Evolutionary conservation across 768 basidiomycete species (phyloP), one percentile per base, ranked within the genome.

Genomic region (Suillus decipiens): DNA sequence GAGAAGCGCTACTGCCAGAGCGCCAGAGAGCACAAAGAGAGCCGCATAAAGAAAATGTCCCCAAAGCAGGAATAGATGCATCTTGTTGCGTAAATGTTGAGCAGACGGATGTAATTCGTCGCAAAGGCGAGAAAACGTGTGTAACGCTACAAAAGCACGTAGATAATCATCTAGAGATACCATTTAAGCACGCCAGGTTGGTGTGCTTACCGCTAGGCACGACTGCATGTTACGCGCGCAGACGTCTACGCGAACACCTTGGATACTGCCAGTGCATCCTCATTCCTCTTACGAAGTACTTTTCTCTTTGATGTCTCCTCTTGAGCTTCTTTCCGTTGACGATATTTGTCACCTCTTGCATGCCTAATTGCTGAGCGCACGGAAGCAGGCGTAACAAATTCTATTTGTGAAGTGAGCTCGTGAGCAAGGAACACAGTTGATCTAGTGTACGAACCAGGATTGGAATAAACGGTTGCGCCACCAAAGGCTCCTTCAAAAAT

Each of bases 401-500:
- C 97, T 96, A 74, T 37, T 62, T 50, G 36, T 68, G 57, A 45
- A 53, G 37, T 53, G 7, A 60, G 41, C 53, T 19, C 39, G 19
- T 43, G 37, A 47, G 36, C 62, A 45, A 59, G 59, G 61, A 19
- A 19, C 14, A 19, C 45, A 60, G 59, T 22, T 22, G 22, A 28
- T 39, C 59, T 7, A 39, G 47, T 24, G 28, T 41, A 75, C 84
- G 65, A 69, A 94, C 94, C 94, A 73, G 93, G 90, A 78, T 99
- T 99, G 33, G 95, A 95, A 75, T 89, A 99, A 28, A 99, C 89
- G 2, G 95, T 96, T 14, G 93, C 93, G 24, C 97, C 97, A 64
- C 88, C 85, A 78, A 99, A 99, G 3, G 95, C 94, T 11, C 97
- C 97, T 75, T 99, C 97, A 72, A 99, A 99, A 63, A 99, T 96